Evolutionary conservation across 2,329 filamentous ascomycete species (phyloP).

Genomic region (Exophiala dermatitidis): DNA sequence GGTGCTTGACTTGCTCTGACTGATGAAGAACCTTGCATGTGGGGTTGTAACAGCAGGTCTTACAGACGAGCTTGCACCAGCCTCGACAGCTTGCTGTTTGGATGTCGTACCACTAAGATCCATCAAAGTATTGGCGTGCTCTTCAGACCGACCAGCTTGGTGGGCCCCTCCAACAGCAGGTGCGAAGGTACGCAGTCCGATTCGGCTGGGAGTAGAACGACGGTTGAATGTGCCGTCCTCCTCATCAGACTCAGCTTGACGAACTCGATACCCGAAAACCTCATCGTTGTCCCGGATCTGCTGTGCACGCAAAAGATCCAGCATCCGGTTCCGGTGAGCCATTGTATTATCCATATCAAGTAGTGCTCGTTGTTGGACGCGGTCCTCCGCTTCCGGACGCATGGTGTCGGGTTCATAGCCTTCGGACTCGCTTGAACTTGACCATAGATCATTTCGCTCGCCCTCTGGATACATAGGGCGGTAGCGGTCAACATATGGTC

Average conservation of each 20-base stretch:
- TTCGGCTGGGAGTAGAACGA: constrained; percentile 2
- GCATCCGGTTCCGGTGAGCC: constrained; percentile 10
- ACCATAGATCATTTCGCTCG: constrained; percentile 13
- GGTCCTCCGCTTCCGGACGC: constrained; percentile 1
- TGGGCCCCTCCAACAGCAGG: neutral
- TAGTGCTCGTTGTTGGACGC: constrained; percentile 6
- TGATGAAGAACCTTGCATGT: constrained; percentile 45
- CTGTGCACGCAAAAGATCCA: constrained; percentile 14
- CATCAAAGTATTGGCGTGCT: neutral
- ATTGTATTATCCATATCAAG: constrained; percentile 10
- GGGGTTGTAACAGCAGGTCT: constrained; percentile 55
- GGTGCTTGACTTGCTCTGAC: constrained; percentile 73
- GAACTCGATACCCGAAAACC: constrained; percentile 7
- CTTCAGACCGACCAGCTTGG: neutral
- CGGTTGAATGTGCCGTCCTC: neutral
- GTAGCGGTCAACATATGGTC: constrained; percentile 23
- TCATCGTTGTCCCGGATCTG: constrained; percentile 15
- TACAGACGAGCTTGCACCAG: constrained; percentile 31
- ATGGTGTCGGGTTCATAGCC: constrained; percentile 10
- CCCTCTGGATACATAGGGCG: constrained; percentile 18
- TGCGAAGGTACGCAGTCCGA: neutral
- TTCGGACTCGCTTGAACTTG: constrained; percentile 21
- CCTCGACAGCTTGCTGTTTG: constrained; percentile 22
- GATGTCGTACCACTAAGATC: neutral
- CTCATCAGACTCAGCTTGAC: constrained; percentile 3